phyloP scores from a whole-genome alignment of 2,329 filamentous ascomycete species.

The Aspergillus versicolor region DNA sequence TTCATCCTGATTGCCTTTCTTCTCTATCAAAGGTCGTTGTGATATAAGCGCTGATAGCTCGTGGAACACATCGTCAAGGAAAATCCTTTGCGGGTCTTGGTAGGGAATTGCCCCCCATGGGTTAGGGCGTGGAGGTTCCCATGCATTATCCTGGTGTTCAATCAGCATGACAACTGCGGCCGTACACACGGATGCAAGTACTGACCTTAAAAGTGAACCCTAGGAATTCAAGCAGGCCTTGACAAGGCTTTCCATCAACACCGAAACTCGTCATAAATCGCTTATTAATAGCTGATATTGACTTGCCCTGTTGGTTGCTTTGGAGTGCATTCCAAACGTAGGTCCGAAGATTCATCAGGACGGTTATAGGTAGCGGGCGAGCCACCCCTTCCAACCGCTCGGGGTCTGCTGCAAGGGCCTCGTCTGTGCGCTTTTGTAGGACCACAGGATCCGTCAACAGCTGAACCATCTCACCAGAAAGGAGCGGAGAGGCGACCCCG shows the following conservation, averaged over 20 bases:
- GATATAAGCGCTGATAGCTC: slow-evolving; percentile 58
- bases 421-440: slow-evolving; percentile 55
- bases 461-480: slow-evolving; percentile 49
- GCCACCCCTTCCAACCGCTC: slow-evolving; percentile 54
- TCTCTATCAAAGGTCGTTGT: slow-evolving; percentile 41
- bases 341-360: slow-evolving; percentile 56
- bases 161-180: background rate
- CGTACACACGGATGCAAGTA: slow-evolving; percentile 12
- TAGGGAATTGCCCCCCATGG: slow-evolving; percentile 37
- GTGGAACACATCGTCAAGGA: slow-evolving; percentile 60
- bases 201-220: slow-evolving; percentile 55
- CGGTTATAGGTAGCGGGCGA: slow-evolving; percentile 53
- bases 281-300: slow-evolving; percentile 61
- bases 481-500: slow-evolving; percentile 52
- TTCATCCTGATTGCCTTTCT: slow-evolving; percentile 33
- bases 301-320: slow-evolving; percentile 49
- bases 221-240: slow-evolving; percentile 56
- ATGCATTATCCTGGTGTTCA: slow-evolving; percentile 36
- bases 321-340: slow-evolving; percentile 62
- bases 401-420: slow-evolving; percentile 51
- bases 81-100: slow-evolving; percentile 41
- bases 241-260: slow-evolving; percentile 54
- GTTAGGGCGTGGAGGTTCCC: slow-evolving; percentile 43
- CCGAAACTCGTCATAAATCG: slow-evolving; percentile 65
- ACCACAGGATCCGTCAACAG: slow-evolving; percentile 55